Conservation (phyloP, 2,329 filamentous ascomycete genomes). For the Helotiales sp. region DNA sequence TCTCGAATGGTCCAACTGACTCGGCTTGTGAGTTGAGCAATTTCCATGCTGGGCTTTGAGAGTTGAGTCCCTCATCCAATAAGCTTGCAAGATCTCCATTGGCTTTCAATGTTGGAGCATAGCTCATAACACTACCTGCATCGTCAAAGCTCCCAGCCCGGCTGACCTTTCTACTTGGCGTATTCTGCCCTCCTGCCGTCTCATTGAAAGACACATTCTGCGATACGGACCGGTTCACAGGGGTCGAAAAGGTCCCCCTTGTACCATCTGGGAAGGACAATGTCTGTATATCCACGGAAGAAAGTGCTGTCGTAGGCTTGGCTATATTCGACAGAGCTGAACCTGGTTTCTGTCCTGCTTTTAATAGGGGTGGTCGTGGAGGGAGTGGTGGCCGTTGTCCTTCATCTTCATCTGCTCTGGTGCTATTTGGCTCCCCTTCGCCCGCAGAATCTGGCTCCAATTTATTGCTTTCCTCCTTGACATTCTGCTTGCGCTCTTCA, state of each 20-base stretch:
- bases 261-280: conserved; percentile 71
- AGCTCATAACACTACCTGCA: conserved; percentile 50
- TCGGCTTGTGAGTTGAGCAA: conserved; percentile 64
- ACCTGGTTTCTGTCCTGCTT: conserved; percentile 24
- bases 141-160: conserved; percentile 49
- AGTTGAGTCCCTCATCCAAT: conserved; percentile 68
- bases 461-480: background rate
- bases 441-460: background rate
- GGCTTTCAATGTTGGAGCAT: conserved; percentile 46
- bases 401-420: conserved; percentile 28
- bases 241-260: conserved; percentile 59
- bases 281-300: conserved; percentile 77
- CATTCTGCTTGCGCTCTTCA: conserved; percentile 1
- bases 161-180: conserved; percentile 30
- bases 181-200: conserved; percentile 24
- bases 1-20: conserved; percentile 61
- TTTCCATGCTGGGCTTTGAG: conserved; percentile 68
- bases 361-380: conserved; percentile 41
- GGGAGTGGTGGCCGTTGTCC: conserved; percentile 45
- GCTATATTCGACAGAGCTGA: conserved; percentile 48
- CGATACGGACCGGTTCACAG: conserved; percentile 34
- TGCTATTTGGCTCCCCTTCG: background rate
- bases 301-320: conserved; percentile 81
- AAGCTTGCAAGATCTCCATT: conserved; percentile 80
- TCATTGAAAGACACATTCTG: conserved; percentile 31